phyloP scores from a whole-genome alignment of 2,329 filamentous ascomycete genomes.

The Exophiala lecanii-corni region DNA sequence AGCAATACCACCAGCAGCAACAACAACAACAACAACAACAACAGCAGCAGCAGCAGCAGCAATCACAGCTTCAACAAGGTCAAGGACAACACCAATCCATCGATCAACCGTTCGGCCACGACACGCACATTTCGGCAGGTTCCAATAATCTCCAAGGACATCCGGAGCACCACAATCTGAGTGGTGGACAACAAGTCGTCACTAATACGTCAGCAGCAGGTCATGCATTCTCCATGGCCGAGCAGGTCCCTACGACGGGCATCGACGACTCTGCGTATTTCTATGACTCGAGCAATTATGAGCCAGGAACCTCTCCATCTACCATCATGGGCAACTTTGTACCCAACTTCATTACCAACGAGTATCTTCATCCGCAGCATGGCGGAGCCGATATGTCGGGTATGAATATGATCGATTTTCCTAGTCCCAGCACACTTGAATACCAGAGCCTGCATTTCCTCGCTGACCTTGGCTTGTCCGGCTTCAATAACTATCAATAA shows the following conservation, averaged over 20 bases:
- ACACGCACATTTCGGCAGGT: too few relatives aligned
- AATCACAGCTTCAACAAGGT: background rate
- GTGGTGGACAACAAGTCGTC: background rate
- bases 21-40: background rate
- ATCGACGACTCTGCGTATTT: background rate
- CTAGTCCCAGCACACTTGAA: constrained; percentile 1
- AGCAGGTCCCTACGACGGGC: background rate
- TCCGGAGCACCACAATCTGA: background rate
- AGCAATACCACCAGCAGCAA: background rate
- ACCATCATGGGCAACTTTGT: constrained; percentile 2
- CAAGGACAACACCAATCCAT: background rate
- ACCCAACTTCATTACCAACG: constrained; percentile 3
- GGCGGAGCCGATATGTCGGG: constrained; percentile 1
- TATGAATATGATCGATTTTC: constrained; percentile 4
- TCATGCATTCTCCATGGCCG: background rate
- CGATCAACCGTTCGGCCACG: background rate
- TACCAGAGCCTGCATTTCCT: constrained; percentile 4
- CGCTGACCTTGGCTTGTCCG: background rate
- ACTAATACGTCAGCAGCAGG: background rate
- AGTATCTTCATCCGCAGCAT: background rate
- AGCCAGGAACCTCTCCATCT: background rate
- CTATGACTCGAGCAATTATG: background rate
- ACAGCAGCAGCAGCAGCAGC: background rate
- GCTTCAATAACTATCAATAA: constrained; percentile 3
- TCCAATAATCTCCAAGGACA: too few relatives aligned